Evolutionary conservation across 768 basidiomycete species (phyloP), one percentile per base, ranked within the genome.

Genomic region (Kockovaella imperatae): DNA sequence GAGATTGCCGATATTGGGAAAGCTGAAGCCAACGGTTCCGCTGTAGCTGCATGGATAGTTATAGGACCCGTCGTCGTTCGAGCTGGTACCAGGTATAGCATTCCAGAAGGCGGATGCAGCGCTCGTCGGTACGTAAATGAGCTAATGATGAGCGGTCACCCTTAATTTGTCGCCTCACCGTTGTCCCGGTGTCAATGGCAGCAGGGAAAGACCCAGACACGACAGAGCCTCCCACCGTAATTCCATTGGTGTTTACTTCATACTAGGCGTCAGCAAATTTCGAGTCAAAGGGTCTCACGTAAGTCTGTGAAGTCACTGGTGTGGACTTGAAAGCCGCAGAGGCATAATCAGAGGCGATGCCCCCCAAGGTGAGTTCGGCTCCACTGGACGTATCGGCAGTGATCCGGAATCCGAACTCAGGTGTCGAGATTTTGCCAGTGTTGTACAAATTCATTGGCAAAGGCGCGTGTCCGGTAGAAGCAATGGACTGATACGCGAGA

Each of bases 341-440:
- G 20, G 45, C 45, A n/a, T 47, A 47, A 35, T 47, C 45, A 21
- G 45, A 47, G 28, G 45, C 45, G 32, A 47, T 24, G 23, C 45
- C 45, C n/a, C 45, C 45, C 45, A 47, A 36, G 25, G 45, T 47
- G 3, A 47, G 35, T 25, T 47, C 45, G 34, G 45, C 45, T 20
- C 45, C 45, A 4, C 23, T 23, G 3, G 34, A 47, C 8, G 45
- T 47, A 21, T 15, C 32, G 14, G 34, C 23, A 24, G 45, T 47
- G 21, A 47, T 24, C 25, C 45, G 45, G 45, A 47, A 47, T 4
- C 45, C 45, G 45, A 47, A 47, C 28, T 47, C 13, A 17, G 45
- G 18, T 7, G n/a, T 26, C 5, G 45, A 30, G 21, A 47, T 32
- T 24, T 47, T 32, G 34, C 45, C 45, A 20, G 35, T 4, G 11